Percentiles rank a stretch among this genome's conserved stretches.
phyloP scores from a whole-genome alignment of 2,329 filamentous ascomycete species.

The Alternaria sp. region DNA sequence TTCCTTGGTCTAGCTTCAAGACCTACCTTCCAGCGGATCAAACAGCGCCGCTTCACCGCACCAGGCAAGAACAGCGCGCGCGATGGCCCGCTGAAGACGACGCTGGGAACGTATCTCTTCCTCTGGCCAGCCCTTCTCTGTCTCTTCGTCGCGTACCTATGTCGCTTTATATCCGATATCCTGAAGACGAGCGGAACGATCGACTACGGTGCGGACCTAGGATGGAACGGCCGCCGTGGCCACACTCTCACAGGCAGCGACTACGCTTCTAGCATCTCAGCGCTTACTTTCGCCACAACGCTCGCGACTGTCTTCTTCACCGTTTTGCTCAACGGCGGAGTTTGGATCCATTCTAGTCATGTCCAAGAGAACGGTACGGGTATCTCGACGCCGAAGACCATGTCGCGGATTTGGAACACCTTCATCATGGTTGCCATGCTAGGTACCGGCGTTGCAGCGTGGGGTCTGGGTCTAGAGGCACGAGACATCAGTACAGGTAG shows the following conservation, averaged over 20 bases:
- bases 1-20: slow-evolving; percentile 3
- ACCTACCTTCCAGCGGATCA: slow-evolving; percentile 4
- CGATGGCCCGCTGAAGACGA: slow-evolving; percentile 3
- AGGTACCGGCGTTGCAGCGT: slow-evolving; percentile 5
- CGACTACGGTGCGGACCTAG: not conserved
- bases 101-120: slow-evolving; percentile 9
- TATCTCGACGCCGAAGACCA: not conserved
- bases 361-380: slow-evolving; percentile 7
- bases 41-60: not conserved
- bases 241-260: not conserved
- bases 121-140: slow-evolving; percentile 5
- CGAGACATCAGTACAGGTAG: not conserved
- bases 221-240: slow-evolving; percentile 1
- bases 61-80: not conserved
- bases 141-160: slow-evolving; percentile 6
- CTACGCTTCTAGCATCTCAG: not conserved
- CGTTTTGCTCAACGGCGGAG: slow-evolving; percentile 1
- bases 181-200: slow-evolving; percentile 4
- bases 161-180: slow-evolving; percentile 7
- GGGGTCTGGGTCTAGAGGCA: not conserved
- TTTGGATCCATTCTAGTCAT: slow-evolving; percentile 9
- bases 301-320: slow-evolving; percentile 7
- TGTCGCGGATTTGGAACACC: slow-evolving; percentile 3
- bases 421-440: slow-evolving; percentile 9
- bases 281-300: slow-evolving; percentile 1